Base-by-base conservation (phyloP, 78 protist genomes). In the Cavenderia fasciculata region DNA sequence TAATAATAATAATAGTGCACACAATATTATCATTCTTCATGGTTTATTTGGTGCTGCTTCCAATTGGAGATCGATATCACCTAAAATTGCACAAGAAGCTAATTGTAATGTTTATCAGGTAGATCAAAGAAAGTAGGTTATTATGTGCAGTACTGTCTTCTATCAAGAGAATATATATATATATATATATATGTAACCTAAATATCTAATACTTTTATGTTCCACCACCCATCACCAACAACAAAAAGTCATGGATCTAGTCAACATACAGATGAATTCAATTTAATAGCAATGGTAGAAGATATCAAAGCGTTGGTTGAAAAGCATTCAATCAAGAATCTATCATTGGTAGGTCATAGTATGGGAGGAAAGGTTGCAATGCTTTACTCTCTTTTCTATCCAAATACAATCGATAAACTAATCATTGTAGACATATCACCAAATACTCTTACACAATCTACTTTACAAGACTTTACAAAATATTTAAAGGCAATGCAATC, bases 291-390 rank as follows among this genome's bases (percentile, higher is more conserved):
- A 29, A 66, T 79, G 76, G 57, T 61, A 7, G 69, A 79, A 18
- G 88, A 79, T 66, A 27, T 79, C 14, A 25, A 66, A 27, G 38
- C 23, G 10, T 52, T 79, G 11, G 66, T 79, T 18, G 23, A 74
- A 8, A 38, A 36, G 11, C n/a, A 59, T 12, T 54, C 63, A 21
- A 27, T 65, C 21, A 51, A 75, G 27, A 66, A 46, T 46, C 33
- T 63, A 16, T 66, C 56, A 11, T 18, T 79, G 0, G 56, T 79
- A 10, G 88, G 88, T 18, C 88, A 79, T 41, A 79, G 88, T 68
- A 66, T 79, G 75, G 88, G 88, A 14, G 88, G 88, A 23, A 79
- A 73, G 47, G 77, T 66, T 8, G 88, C 88, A 46, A 79, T 79
- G 88, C 38, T 54, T 29, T 66, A 54, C 56, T 38, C 88, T 27